phyloP scores from a whole-genome alignment of 176 grass and related monocot species.

The Urochloa ruziziensis region DNA sequence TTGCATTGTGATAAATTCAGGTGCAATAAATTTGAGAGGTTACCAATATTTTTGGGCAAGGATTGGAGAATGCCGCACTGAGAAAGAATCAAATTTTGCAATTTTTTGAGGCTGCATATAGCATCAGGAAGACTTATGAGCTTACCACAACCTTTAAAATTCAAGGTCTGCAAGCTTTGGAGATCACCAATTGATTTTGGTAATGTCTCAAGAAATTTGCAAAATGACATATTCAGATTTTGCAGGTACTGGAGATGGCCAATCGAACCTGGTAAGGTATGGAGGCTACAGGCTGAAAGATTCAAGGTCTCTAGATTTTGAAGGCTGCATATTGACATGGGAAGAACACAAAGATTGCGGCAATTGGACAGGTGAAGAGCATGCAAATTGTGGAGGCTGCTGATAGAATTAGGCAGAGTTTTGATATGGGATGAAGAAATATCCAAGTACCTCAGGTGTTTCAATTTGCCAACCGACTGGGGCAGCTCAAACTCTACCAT shows the following conservation, averaged over 20 bases:
- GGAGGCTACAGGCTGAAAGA: slow-evolving; percentile 50
- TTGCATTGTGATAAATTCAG: slow-evolving; percentile 64
- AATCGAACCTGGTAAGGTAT: slow-evolving; percentile 45
- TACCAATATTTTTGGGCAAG: slow-evolving; percentile 43
- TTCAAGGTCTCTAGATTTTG: slow-evolving; percentile 43
- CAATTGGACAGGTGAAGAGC: slow-evolving; percentile 48
- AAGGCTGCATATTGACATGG: slow-evolving; percentile 46
- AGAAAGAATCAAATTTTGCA: slow-evolving; percentile 48
- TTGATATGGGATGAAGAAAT: slow-evolving; percentile 41
- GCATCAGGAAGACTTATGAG: slow-evolving; percentile 42
- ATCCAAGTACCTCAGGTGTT: slow-evolving; percentile 61
- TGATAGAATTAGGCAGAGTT: slow-evolving; percentile 48
- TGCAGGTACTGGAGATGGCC: slow-evolving; percentile 36
- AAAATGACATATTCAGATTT: slow-evolving; percentile 50
- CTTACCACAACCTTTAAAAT: slow-evolving; percentile 37
- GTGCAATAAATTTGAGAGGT: slow-evolving; percentile 47
- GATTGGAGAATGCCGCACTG: slow-evolving; percentile 41
- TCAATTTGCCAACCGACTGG: slow-evolving; percentile 38
- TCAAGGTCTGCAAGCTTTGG: slow-evolving; percentile 31
- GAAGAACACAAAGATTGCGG: slow-evolving; percentile 39
- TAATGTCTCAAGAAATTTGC: slow-evolving; percentile 39
- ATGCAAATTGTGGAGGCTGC: slow-evolving; percentile 51
- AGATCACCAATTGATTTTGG: slow-evolving; percentile 45
- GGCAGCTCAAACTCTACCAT: slow-evolving; percentile 20
- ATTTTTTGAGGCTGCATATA: slow-evolving; percentile 50